Evolutionary conservation across 2,329 filamentous ascomycete genomes (phyloP).

Genomic region (Parastagonospora nodorum): DNA sequence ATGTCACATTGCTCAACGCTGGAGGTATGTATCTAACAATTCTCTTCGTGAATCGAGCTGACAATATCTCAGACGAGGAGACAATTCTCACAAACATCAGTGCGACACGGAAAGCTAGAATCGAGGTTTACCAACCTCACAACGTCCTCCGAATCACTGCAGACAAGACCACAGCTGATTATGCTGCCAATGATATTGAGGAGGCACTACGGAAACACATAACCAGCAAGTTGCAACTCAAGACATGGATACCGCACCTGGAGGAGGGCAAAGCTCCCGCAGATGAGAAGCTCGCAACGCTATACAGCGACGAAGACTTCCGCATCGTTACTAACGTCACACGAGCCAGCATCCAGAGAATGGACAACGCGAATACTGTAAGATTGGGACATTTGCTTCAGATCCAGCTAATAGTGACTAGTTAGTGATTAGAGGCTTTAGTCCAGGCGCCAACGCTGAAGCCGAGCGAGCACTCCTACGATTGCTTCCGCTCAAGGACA

Average conservation of each 20-base stretch:
- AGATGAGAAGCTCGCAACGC: slow-evolving; percentile 6
- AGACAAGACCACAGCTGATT: slow-evolving; percentile 43
- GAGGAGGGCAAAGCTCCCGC: slow-evolving; percentile 3
- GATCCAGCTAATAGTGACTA: slow-evolving; percentile 12
- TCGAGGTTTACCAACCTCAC: slow-evolving; percentile 32
- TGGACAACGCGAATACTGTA: slow-evolving; percentile 21
- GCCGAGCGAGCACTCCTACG: slow-evolving; percentile 35
- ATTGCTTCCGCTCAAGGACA: slow-evolving; percentile 30
- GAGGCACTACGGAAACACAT: slow-evolving; percentile 23
- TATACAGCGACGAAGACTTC: slow-evolving; percentile 23
- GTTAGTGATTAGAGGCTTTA: slow-evolving; percentile 36
- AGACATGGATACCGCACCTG: slow-evolving; percentile 25
- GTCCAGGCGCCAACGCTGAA: slow-evolving; percentile 27
- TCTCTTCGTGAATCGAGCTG: background rate
- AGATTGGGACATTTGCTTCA: background rate
- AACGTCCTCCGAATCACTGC: slow-evolving; percentile 44
- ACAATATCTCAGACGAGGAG: slow-evolving; percentile 18
- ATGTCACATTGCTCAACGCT: slow-evolving; percentile 34
- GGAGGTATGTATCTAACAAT: slow-evolving; percentile 23
- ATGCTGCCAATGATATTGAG: slow-evolving; percentile 43
- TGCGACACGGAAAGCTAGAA: slow-evolving; percentile 31
- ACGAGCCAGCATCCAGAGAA: slow-evolving; percentile 25
- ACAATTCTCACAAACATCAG: slow-evolving; percentile 35
- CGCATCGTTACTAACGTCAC: slow-evolving; percentile 28
- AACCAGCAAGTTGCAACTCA: slow-evolving; percentile 23